These are phyloP conservation scores for Phyllosticta citribraziliensis DNA, from an alignment of 2,329 filamentous ascomycete species.

Conservation along the genomic window DNA sequence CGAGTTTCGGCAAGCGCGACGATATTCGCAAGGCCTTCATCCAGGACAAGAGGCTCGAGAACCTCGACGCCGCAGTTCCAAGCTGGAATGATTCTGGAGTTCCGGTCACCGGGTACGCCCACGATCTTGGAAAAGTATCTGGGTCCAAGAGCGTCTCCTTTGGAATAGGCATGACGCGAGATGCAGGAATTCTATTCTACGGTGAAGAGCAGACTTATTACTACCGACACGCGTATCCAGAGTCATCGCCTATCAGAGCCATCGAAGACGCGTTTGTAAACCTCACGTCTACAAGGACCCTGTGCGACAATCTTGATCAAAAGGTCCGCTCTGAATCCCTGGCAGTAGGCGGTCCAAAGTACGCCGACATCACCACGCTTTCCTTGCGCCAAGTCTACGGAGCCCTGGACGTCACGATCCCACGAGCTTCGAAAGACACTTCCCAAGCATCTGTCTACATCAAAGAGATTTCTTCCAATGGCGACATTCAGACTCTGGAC, in stretches of 20 bases:
- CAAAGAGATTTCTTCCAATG: constrained; percentile 36
- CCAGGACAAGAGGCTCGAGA: constrained; percentile 15
- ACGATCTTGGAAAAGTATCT: constrained; percentile 28
- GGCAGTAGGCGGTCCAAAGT: constrained; percentile 27
- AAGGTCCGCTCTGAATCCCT: constrained; percentile 21
- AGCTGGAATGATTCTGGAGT: constrained; percentile 16
- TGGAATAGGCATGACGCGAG: constrained; percentile 32
- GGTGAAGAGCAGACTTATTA: constrained; percentile 31
- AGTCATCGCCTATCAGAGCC: constrained; percentile 14
- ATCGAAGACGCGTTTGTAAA: constrained; percentile 32
- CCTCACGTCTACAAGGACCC: constrained; percentile 25
- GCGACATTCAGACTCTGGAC: constrained; percentile 35
- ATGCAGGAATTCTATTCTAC: constrained; percentile 32
- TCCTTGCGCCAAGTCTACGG: constrained; percentile 34
- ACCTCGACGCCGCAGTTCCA: constrained; percentile 15
- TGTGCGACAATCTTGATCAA: constrained; percentile 25
- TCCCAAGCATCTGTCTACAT: constrained; percentile 28
- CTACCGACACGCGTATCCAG: constrained; percentile 26
- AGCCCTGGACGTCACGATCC: constrained; percentile 32
- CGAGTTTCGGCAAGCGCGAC: constrained; percentile 4
- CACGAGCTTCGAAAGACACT: constrained; percentile 19
- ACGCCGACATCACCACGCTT: constrained; percentile 32
- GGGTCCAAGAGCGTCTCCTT: constrained; percentile 27
- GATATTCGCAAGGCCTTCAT: constrained; percentile 1
- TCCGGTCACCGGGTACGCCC: constrained; percentile 17